phyloP scores from a whole-genome alignment of 805 yeast species.

The Wickerhamomyces pijperi region DNA sequence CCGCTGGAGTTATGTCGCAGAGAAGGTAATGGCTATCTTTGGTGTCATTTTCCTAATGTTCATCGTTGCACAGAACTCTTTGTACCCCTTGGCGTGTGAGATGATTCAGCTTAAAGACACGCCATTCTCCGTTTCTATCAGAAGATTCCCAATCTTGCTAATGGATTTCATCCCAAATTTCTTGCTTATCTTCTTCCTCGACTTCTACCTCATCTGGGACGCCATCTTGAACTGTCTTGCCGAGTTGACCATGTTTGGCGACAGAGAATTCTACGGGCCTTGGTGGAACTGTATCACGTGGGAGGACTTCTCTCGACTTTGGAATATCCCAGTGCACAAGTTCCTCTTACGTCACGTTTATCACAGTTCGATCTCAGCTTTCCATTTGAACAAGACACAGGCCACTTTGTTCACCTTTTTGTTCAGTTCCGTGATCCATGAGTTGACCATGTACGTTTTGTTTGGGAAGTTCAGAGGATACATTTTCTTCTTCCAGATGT shows the following conservation, averaged over 20 bases:
- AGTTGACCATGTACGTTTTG: slow-evolving; percentile 82
- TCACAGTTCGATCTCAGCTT: slow-evolving; percentile 75
- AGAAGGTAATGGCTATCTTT: slow-evolving; percentile 69
- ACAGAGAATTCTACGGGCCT: slow-evolving; percentile 85
- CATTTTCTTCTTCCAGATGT: slow-evolving; percentile 70
- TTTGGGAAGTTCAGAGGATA: slow-evolving; percentile 76
- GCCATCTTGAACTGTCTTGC: slow-evolving; percentile 84
- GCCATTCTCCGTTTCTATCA: slow-evolving; percentile 33
- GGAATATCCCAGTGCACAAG: slow-evolving; percentile 92
- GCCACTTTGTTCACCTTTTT: slow-evolving; percentile 77
- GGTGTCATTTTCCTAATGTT: slow-evolving; percentile 83
- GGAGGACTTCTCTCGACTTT: slow-evolving; percentile 85
- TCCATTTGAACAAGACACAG: slow-evolving; percentile 47
- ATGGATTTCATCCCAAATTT: slow-evolving; percentile 76
- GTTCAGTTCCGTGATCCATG: slow-evolving; percentile 78
- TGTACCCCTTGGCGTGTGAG: slow-evolving; percentile 62
- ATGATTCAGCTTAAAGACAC: slow-evolving; percentile 44
- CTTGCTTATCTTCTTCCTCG: slow-evolving; percentile 59
- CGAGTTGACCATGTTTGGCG: slow-evolving; percentile 78
- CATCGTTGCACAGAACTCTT: slow-evolving; percentile 57
- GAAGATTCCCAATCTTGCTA: slow-evolving; percentile 44
- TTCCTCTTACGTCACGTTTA: slow-evolving; percentile 89
- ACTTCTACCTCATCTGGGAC: slow-evolving; percentile 92
- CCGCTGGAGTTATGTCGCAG: slow-evolving; percentile 56
- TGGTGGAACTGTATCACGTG: slow-evolving; percentile 98